phyloP scores from a whole-genome alignment of 148 eudicot species.

The Tetragonia tetragonoides region DNA sequence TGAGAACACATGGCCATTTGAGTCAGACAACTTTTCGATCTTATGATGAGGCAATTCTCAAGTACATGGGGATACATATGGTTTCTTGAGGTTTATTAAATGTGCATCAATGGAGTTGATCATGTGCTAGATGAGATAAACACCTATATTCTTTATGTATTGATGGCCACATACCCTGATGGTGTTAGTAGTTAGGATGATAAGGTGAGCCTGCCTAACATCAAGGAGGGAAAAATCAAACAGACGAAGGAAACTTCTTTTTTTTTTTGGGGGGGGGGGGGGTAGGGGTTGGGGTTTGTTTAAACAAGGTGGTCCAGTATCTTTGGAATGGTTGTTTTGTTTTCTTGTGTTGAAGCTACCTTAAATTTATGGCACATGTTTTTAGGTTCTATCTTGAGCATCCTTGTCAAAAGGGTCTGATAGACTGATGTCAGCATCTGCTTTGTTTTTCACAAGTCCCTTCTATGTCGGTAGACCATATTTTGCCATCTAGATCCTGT shows the following conservation, averaged over 20 bases:
- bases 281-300: not conserved
- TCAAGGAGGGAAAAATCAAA: not conserved
- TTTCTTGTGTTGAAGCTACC: not conserved
- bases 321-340: not conserved
- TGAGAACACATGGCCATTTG: constrained; percentile 18
- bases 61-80: constrained; percentile 9
- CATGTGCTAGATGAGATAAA: not conserved
- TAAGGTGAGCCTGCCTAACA: not conserved
- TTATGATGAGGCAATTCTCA: constrained; percentile 13
- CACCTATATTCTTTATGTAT: not conserved
- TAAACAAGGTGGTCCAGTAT: too few relatives aligned
- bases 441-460: not conserved
- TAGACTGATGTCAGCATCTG: not conserved
- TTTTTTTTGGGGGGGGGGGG: not conserved
- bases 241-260: not conserved
- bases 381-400: not conserved
- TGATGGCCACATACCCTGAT: not conserved
- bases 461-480: not conserved
- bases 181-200: not conserved
- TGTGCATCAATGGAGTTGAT: not conserved
- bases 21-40: constrained; percentile 13
- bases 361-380: not conserved
- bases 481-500: not conserved
- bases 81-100: not conserved
- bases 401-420: not conserved